Conservation (phyloP, 805 yeast species). For the Metschnikowia baotianmanensis region DNA sequence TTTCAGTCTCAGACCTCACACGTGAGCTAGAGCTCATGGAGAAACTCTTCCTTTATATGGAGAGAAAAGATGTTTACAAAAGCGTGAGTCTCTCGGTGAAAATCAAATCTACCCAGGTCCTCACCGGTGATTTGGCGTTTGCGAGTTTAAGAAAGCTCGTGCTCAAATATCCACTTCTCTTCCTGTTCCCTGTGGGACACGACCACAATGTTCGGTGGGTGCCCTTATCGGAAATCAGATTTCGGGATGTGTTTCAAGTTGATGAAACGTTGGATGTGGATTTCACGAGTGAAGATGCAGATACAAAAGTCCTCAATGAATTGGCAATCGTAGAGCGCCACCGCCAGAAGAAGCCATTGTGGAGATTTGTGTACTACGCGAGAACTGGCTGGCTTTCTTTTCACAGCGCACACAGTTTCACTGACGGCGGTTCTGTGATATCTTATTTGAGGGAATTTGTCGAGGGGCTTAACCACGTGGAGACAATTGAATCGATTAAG, state of each 20-base stretch:
- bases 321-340: slow-evolving; percentile 3
- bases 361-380: slow-evolving; percentile 8
- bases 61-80: slow-evolving; percentile 7
- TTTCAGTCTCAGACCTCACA: slow-evolving; percentile 1
- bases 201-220: slow-evolving; percentile 8
- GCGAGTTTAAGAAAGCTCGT: slow-evolving; percentile 9
- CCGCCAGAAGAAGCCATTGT: slow-evolving; percentile 2
- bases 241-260: slow-evolving; percentile 8
- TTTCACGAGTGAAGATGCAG: background rate
- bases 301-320: background rate
- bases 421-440: slow-evolving; percentile 13
- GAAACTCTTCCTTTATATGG: slow-evolving; percentile 8
- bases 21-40: slow-evolving; percentile 10
- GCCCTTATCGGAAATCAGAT: slow-evolving; percentile 7
- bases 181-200: slow-evolving; percentile 7
- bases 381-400: slow-evolving; percentile 13
- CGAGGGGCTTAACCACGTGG: slow-evolving; percentile 5
- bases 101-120: slow-evolving; percentile 2
- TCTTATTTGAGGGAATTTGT: slow-evolving; percentile 12
- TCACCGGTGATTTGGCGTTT: slow-evolving; percentile 3
- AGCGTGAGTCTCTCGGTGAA: slow-evolving; percentile 10
- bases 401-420: slow-evolving; percentile 8
- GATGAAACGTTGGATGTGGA: slow-evolving; percentile 1
- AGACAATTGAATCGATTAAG: background rate
- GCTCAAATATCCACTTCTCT: slow-evolving; percentile 11